These are phyloP conservation scores for Irpex sp. DNA, from an alignment of 1,284 basidiomycete species.

Conservation along the genomic window DNA sequence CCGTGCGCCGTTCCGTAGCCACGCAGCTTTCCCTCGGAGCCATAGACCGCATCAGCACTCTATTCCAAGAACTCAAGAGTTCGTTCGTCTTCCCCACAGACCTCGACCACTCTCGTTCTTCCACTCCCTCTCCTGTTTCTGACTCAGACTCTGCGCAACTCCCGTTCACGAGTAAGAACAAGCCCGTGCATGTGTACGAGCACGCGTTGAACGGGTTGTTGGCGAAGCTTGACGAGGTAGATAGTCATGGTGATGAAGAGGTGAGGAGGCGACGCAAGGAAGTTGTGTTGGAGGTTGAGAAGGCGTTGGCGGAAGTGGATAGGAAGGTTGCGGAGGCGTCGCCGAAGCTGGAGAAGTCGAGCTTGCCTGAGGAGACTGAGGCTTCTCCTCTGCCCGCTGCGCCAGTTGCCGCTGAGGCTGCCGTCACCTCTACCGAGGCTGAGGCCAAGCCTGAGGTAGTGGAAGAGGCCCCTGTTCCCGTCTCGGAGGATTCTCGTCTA, in stretches of 20 bases:
- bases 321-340: constrained; percentile 32
- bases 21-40: constrained; percentile 20
- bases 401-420: neutral
- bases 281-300: constrained; percentile 61
- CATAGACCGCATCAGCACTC: constrained; percentile 25
- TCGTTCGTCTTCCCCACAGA: constrained; percentile 30
- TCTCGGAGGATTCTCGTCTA: neutral
- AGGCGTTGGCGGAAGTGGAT: constrained; percentile 47
- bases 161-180: constrained; percentile 43
- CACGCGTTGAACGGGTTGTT: constrained; percentile 58
- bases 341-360: constrained; percentile 12
- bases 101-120: constrained; percentile 27
- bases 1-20: constrained; percentile 15
- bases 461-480: neutral
- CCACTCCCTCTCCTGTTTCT: neutral
- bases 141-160: constrained; percentile 16
- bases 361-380: neutral
- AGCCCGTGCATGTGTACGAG: constrained; percentile 46
- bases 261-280: constrained; percentile 57
- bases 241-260: constrained; percentile 55
- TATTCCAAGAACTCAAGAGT: constrained; percentile 24
- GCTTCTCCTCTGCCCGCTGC: neutral
- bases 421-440: neutral
- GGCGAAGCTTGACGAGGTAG: constrained; percentile 61
- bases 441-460: neutral